phyloP scores from a whole-genome alignment of 176 grass and related monocot species.

The Themeda triandra region DNA sequence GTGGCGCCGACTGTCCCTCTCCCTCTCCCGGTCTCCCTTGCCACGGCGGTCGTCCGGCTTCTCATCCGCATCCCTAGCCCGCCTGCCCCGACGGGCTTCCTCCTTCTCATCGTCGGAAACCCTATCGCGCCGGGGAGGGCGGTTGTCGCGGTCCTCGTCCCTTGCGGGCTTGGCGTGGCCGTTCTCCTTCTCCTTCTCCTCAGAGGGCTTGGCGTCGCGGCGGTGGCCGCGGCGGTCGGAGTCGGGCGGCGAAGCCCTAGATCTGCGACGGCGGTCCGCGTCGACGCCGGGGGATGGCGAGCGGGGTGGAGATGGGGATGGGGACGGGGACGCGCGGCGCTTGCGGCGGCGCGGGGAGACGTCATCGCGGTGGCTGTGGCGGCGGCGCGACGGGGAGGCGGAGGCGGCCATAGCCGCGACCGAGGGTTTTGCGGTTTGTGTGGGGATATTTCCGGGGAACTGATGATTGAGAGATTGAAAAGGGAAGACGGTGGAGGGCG shows the following conservation, averaged over 20 bases:
- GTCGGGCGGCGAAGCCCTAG: conserved; percentile 7
- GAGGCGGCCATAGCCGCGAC: conserved; percentile 24
- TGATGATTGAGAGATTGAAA: too few relatives aligned
- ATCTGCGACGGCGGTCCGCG: conserved; percentile 10
- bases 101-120: conserved; percentile 30
- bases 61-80: conserved; percentile 21
- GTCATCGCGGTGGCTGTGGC: conserved; percentile 7
- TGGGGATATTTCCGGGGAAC: not conserved
- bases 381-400: not conserved
- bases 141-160: not conserved
- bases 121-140: conserved; percentile 4
- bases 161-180: not conserved
- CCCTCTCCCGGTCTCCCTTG: conserved; percentile 19
- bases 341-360: conserved; percentile 15
- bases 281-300: conserved; percentile 11
- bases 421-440: not conserved
- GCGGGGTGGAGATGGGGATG: not conserved
- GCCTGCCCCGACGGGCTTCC: not conserved
- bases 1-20: not conserved
- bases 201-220: not conserved
- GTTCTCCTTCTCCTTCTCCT: not conserved
- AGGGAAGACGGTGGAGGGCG: too few relatives aligned
- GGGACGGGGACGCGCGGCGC: not conserved
- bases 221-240: not conserved
- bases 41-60: conserved; percentile 11